These are phyloP conservation scores for Fomitopsis palustris DNA, from an alignment of 1,284 basidiomycete species.

Conservation along the genomic window DNA sequence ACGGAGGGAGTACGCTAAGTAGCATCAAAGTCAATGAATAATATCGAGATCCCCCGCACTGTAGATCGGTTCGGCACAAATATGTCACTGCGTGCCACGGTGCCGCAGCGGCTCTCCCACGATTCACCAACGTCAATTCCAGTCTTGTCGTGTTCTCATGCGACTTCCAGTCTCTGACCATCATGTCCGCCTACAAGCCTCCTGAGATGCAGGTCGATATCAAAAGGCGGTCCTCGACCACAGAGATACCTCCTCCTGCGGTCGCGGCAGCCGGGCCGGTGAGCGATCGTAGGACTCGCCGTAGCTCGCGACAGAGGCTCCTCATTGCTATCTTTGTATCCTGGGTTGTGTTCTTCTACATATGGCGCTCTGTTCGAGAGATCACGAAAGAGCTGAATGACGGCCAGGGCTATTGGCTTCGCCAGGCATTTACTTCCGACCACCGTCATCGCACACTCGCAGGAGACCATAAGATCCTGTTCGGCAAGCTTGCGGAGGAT, in stretches of 20 bases:
- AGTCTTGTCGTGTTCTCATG: not conserved
- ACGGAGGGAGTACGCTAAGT: too few species aligned
- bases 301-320: not conserved
- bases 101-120: not conserved
- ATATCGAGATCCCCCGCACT: too few species aligned
- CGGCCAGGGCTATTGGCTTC: conserved; percentile 2
- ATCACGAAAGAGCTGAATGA: not conserved
- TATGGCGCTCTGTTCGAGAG: not conserved
- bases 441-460: not conserved
- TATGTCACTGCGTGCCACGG: not conserved
- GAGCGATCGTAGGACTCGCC: not conserved
- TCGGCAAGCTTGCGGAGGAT: conserved; percentile 11
- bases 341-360: not conserved
- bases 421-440: not conserved
- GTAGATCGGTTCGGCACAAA: too few species aligned
- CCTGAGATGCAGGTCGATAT: not conserved
- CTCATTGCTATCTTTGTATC: not conserved
- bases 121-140: not conserved
- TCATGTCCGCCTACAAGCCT: not conserved
- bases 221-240: not conserved
- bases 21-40: too few species aligned
- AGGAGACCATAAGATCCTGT: not conserved
- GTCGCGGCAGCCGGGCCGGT: not conserved
- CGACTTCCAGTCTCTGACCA: not conserved
- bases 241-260: conserved; percentile 1